Evolutionary conservation across 2,329 filamentous ascomycete species (phyloP).

Genomic region (Aspergillus pseudotamarii): DNA sequence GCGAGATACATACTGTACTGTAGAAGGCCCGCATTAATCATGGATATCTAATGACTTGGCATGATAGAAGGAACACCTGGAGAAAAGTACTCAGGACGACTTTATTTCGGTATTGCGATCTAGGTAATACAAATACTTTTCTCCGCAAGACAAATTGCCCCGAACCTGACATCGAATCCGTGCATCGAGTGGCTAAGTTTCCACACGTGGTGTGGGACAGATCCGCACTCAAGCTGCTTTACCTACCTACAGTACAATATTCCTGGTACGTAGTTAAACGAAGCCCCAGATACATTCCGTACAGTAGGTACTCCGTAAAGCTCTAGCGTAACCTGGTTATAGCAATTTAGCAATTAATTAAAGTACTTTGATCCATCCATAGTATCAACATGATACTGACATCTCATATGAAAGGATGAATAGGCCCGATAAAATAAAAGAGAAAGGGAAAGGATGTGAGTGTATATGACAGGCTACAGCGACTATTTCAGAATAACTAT

Average conservation of each 20-base stretch:
- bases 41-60: neutral
- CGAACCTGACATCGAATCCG: constrained; percentile 3
- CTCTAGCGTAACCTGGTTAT: neutral
- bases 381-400: neutral
- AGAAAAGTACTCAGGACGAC: neutral
- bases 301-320: neutral
- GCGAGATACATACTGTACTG: neutral
- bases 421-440: neutral
- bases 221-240: constrained; percentile 23
- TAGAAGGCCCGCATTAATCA: neutral
- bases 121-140: neutral
- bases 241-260: neutral
- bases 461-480: neutral
- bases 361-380: neutral
- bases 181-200: constrained; percentile 29
- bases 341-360: neutral
- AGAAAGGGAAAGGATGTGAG: neutral
- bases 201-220: constrained; percentile 34
- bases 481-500: neutral
- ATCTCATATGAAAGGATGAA: neutral
- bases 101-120: neutral
- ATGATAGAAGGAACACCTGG: neutral
- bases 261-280: neutral
- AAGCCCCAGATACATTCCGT: neutral
- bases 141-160: neutral